These are phyloP conservation scores for Globisporangium parvum DNA, from an alignment of 352 stramenopile species.

Conservation along the genomic window DNA sequence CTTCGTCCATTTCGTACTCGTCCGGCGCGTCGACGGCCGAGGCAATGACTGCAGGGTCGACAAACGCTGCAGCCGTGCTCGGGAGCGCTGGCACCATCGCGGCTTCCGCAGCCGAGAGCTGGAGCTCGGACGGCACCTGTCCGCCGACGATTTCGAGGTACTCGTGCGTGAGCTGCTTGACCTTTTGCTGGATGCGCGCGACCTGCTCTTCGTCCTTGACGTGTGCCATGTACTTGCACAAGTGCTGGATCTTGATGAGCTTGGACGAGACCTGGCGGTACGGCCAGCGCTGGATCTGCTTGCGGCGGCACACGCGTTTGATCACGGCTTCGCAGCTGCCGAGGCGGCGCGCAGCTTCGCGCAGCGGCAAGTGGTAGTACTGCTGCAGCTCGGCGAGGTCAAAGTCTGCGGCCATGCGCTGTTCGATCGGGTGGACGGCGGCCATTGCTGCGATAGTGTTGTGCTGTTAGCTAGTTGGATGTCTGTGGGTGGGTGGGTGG, in stretches of 20 bases:
- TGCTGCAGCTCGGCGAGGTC: slow-evolving; percentile 75
- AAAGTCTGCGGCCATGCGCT: slow-evolving; percentile 60
- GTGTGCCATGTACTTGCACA: slow-evolving; percentile 83
- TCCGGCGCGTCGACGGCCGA: slow-evolving; percentile 37
- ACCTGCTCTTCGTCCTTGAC: slow-evolving; percentile 64
- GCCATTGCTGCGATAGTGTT: slow-evolving; percentile 5
- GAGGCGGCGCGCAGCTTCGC: slow-evolving; percentile 64
- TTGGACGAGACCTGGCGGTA: slow-evolving; percentile 84
- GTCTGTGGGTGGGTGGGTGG: too few species aligned
- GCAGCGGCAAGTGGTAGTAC: slow-evolving; percentile 82
- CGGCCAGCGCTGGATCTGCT: slow-evolving; percentile 76
- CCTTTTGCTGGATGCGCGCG: slow-evolving; percentile 67
- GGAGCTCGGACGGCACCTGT: slow-evolving; percentile 66
- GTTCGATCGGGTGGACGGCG: slow-evolving; percentile 13
- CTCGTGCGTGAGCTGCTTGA: slow-evolving; percentile 75
- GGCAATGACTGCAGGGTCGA: slow-evolving; percentile 51
- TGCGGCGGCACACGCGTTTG: slow-evolving; percentile 76
- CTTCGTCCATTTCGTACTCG: slow-evolving; percentile 38
- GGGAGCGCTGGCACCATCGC: slow-evolving; percentile 40
- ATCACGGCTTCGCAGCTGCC: slow-evolving; percentile 76
- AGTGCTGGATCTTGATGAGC: slow-evolving; percentile 82
- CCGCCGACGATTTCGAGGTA: slow-evolving; percentile 73
- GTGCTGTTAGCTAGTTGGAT: too few species aligned
- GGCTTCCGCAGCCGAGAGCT: slow-evolving; percentile 49
- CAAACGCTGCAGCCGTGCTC: slow-evolving; percentile 29